A percentile compares a stretch with the other conserved stretches of the same genome.
phyloP scores from a whole-genome alignment of 148 eudicot genomes.

The Amaranthus palmeri region DNA sequence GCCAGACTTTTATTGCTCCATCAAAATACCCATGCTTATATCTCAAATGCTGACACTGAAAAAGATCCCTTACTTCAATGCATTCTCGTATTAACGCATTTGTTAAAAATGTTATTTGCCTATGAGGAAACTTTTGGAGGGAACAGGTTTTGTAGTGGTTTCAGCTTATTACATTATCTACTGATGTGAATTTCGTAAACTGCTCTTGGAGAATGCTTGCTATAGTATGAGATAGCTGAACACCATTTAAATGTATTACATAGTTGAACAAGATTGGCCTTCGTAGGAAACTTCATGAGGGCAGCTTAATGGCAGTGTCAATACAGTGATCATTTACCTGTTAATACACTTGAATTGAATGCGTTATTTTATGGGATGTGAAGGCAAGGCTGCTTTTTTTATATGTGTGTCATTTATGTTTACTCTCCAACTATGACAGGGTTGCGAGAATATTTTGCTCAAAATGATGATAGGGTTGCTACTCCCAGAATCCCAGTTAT shows the following conservation, averaged over 20 bases:
- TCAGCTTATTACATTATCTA: too few species aligned
- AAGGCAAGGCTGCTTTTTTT: not conserved
- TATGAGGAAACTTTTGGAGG: too few species aligned
- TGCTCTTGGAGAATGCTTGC: not conserved
- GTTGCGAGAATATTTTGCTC: slow-evolving; percentile 89
- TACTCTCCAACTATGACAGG: slow-evolving; percentile 40
- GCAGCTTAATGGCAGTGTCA: not conserved
- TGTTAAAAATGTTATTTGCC: too few species aligned
- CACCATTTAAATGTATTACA: not conserved
- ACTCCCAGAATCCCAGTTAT: slow-evolving; percentile 96
- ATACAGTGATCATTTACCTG: not conserved
- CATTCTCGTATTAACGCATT: too few species aligned
- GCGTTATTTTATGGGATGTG: not conserved
- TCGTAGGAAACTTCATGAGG: not conserved
- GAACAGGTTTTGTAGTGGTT: too few species aligned
- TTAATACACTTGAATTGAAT: not conserved
- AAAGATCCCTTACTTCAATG: too few species aligned
- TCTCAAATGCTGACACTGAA: too few species aligned
- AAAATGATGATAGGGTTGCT: slow-evolving; percentile 77
- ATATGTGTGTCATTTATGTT: not conserved
- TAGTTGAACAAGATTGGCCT: too few species aligned
- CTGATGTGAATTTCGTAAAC: not conserved
- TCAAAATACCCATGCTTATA: too few species aligned
- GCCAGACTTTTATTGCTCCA: too few species aligned
- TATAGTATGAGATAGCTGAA: not conserved